Conservation (phyloP, 2,329 filamentous ascomycete species). For the Arthrobotrys conoides region DNA sequence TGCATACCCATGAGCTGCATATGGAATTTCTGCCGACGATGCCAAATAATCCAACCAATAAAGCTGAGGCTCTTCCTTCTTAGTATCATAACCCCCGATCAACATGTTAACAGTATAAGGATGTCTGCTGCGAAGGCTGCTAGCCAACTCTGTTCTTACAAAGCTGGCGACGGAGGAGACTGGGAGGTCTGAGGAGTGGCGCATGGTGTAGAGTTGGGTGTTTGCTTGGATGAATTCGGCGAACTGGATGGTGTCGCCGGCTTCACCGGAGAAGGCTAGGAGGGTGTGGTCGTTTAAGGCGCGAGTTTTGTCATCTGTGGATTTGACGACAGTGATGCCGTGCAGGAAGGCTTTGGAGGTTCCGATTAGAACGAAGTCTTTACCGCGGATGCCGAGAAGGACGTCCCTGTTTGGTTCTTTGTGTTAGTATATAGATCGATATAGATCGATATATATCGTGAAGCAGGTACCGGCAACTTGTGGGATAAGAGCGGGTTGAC, state of each 20-base stretch:
- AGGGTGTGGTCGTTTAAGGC: constrained; percentile 92
- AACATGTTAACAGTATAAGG: constrained; percentile 98
- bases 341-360: constrained; percentile 98
- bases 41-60: constrained; percentile 99
- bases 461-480: not conserved
- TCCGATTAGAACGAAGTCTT: constrained; percentile 98
- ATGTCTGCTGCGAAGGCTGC: constrained; percentile 88
- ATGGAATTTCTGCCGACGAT: constrained; percentile 86
- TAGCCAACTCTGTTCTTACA: constrained; percentile 92
- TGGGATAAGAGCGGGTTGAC: not conserved
- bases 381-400: constrained; percentile 96
- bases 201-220: constrained; percentile 97
- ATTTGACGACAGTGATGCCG: constrained; percentile 95
- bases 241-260: constrained; percentile 87
- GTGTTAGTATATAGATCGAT: constrained; percentile 27
- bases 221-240: constrained; percentile 99
- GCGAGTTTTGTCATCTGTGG: constrained; percentile 95
- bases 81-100: constrained; percentile 91
- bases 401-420: constrained; percentile 80
- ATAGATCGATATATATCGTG: constrained; percentile 1
- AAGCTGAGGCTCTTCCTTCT: constrained; percentile 88
- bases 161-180: constrained; percentile 92
- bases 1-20: constrained; percentile 97
- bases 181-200: constrained; percentile 92
- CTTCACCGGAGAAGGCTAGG: constrained; percentile 95